Percentiles rank a stretch among this genome's conserved stretches.
Conservation (phyloP, 345 rosid species). For the Eucalyptus cloeziana region DNA sequence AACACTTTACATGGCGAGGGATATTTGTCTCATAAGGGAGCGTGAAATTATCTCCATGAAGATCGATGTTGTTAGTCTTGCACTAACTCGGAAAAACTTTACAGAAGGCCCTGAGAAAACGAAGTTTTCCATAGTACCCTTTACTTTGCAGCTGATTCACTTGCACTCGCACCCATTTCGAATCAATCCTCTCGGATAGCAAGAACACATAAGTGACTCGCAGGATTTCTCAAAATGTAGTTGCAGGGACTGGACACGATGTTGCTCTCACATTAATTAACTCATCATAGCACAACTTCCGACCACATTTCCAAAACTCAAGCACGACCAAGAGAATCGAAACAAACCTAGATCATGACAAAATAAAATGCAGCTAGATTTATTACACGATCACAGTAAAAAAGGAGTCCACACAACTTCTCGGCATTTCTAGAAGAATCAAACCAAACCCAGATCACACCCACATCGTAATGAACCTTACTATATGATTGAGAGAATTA, state of each 20-base stretch:
- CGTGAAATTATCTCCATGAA: conserved; percentile 42
- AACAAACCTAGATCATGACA: not conserved
- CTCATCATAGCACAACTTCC: not conserved
- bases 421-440: not conserved
- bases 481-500: conserved; percentile 54
- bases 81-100: conserved; percentile 51
- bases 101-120: conserved; percentile 78
- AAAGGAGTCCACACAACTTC: not conserved
- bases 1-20: conserved; percentile 69
- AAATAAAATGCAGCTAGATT: not conserved
- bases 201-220: not conserved
- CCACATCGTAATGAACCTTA: not conserved
- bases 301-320: not conserved
- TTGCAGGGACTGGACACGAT: not conserved
- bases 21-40: conserved; percentile 72
- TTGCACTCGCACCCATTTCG: not conserved
- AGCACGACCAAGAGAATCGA: not conserved
- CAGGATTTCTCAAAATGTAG: not conserved
- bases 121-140: conserved; percentile 84
- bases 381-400: not conserved
- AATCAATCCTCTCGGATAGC: not conserved
- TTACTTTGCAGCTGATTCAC: conserved; percentile 56
- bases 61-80: conserved; percentile 38
- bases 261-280: not conserved
- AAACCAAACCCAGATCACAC: not conserved